Evolutionary conservation across 306 rosid genomes (phyloP).

Genomic region (Cajanus cajan): DNA sequence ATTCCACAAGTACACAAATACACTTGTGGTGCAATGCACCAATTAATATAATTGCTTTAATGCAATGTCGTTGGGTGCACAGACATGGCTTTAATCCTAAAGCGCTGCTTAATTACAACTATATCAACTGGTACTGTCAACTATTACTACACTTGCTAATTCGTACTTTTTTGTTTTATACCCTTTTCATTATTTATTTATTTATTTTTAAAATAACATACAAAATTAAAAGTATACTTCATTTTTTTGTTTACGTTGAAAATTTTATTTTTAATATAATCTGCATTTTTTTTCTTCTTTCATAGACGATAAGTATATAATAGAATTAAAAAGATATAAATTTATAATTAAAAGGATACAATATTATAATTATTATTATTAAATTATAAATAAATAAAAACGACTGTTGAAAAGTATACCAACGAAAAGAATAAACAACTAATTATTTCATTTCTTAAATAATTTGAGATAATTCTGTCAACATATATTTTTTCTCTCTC

Average conservation of each 20-base stretch:
- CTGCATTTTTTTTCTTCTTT: not conserved
- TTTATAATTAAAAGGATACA: not conserved
- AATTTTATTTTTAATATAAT: not conserved
- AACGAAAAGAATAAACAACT: not conserved
- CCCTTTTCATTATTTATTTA: not conserved
- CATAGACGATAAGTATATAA: not conserved
- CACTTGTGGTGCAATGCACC: slow-evolving; percentile 20
- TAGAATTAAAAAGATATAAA: not conserved
- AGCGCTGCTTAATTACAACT: not conserved
- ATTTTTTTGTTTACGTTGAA: not conserved
- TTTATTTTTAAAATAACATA: not conserved
- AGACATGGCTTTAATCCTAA: slow-evolving; percentile 16
- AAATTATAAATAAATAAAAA: not conserved
- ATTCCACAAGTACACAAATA: not conserved
- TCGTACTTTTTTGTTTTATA: not conserved
- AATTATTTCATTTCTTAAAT: not conserved
- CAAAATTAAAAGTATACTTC: not conserved
- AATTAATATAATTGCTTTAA: slow-evolving; percentile 17
- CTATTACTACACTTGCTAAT: not conserved
- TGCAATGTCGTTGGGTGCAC: slow-evolving; percentile 32
- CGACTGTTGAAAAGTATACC: not conserved
- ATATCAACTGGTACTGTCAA: not conserved
- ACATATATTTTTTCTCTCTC: too few species aligned
- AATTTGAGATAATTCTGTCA: not conserved
- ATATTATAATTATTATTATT: not conserved